Evolutionary conservation across 495 filamentous ascomycete genomes (phyloP).

Genomic region (Aspergillus haitiensis): DNA sequence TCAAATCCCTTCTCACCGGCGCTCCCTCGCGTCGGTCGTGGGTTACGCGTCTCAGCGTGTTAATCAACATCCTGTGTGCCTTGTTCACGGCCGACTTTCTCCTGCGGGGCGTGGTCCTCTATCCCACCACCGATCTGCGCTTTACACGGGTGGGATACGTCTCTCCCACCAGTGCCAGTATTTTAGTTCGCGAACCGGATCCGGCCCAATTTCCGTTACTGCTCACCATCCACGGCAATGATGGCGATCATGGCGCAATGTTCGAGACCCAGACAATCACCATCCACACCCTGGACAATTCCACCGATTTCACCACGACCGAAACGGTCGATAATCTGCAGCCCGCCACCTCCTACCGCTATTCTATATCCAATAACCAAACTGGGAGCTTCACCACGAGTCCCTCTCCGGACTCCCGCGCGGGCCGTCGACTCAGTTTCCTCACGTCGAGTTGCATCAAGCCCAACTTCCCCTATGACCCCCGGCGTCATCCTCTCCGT

Average conservation of each 20-base stretch:
- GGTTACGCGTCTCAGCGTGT: constrained; percentile 61
- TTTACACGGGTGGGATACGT: constrained; percentile 86
- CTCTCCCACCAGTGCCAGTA: constrained; percentile 72
- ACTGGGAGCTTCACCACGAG: constrained; percentile 75
- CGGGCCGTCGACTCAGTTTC: constrained; percentile 75
- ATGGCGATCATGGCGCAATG: constrained; percentile 14
- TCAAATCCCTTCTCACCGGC: constrained; percentile 72
- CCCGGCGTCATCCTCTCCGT: constrained; percentile 74
- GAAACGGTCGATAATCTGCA: constrained; percentile 57
- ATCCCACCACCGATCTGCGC: constrained; percentile 71
- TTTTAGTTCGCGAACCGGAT: constrained; percentile 84
- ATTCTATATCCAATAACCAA: constrained; percentile 78
- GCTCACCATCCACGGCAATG: constrained; percentile 41
- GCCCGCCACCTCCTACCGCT: constrained; percentile 71
- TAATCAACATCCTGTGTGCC: constrained; percentile 68
- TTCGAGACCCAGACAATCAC: constrained; percentile 67
- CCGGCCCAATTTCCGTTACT: constrained; percentile 69
- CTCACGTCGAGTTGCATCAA: constrained; percentile 90
- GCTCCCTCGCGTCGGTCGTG: constrained; percentile 62
- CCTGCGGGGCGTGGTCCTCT: constrained; percentile 63
- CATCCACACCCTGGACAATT: constrained; percentile 63
- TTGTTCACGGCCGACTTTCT: constrained; percentile 71
- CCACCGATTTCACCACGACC: constrained; percentile 76
- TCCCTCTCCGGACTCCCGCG: constrained; percentile 60
- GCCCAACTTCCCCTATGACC: constrained; percentile 82